A percentile compares a stretch with the other conserved stretches of the same genome.
These are phyloP conservation scores for Pestalotiopsis sp. DNA, from an alignment of 2,329 filamentous ascomycete species.

Conservation along the genomic window DNA sequence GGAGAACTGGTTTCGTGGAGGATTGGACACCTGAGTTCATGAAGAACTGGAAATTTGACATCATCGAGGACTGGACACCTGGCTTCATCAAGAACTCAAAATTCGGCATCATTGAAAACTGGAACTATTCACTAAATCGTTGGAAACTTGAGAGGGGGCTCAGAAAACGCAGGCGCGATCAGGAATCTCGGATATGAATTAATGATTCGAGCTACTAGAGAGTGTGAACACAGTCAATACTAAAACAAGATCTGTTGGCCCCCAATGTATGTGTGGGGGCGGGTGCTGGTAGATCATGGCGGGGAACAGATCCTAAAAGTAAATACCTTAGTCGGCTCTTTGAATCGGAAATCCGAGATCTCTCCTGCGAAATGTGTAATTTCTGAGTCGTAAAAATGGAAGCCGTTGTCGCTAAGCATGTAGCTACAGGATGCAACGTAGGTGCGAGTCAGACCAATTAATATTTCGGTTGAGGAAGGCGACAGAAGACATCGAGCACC, in stretches of 20 bases:
- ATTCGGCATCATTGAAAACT: neutral
- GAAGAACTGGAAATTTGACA: neutral
- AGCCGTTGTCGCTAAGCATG: neutral
- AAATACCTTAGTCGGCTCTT: slow-evolving; percentile 8
- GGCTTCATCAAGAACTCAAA: neutral
- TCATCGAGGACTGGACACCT: neutral
- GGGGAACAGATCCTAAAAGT: neutral
- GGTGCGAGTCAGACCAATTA: neutral
- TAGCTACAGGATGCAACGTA: neutral
- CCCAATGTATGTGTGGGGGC: no score
- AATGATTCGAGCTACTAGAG: no score
- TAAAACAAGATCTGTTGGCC: no score
- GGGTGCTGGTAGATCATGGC: neutral
- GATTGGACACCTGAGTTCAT: neutral
- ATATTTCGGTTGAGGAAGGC: neutral
- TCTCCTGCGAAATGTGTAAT: neutral
- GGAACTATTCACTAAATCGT: neutral
- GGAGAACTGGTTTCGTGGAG: neutral
- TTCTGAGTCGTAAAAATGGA: neutral
- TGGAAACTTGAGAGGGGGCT: neutral
- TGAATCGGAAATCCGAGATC: slow-evolving; percentile 17
- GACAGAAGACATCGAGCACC: neutral
- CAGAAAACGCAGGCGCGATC: neutral
- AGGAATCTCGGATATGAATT: neutral
- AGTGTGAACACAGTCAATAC: no score